Conservation (phyloP, 345 rosid genomes). For the Hirschfeldia incana region DNA sequence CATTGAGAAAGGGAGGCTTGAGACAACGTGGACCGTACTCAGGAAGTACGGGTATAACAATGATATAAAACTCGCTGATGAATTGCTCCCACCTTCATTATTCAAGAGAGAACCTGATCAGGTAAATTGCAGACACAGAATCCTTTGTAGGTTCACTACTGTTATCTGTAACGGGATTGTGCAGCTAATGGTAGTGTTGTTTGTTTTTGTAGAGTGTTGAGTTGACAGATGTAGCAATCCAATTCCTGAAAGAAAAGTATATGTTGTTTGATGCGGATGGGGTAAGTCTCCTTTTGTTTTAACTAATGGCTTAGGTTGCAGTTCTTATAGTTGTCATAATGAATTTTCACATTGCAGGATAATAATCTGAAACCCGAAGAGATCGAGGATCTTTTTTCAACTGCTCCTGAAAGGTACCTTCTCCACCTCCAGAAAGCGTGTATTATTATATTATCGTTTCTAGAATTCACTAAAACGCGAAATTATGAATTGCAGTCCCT, state of each 20-base stretch:
- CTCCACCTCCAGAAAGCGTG: background rate
- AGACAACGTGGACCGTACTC: background rate
- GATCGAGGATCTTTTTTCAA: background rate
- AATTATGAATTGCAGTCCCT: background rate
- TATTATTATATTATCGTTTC: background rate
- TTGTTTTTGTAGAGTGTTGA: background rate
- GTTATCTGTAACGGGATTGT: too few species aligned
- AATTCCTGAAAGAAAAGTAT: background rate
- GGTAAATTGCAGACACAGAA: background rate
- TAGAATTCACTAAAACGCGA: background rate
- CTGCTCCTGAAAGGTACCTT: background rate
- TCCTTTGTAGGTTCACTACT: background rate
- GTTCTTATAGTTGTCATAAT: background rate
- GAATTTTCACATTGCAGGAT: background rate
- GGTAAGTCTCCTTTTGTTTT: background rate
- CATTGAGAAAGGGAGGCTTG: background rate
- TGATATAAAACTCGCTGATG: background rate
- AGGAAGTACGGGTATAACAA: background rate
- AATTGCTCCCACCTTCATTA: background rate
- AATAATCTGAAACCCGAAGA: background rate
- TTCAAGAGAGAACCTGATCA: background rate
- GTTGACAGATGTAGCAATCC: background rate
- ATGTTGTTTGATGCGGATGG: background rate
- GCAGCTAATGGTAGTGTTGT: background rate
- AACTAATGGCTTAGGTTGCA: background rate